Conservation (phyloP, 1,284 basidiomycete genomes). For the Apiotrichum domesticum region DNA sequence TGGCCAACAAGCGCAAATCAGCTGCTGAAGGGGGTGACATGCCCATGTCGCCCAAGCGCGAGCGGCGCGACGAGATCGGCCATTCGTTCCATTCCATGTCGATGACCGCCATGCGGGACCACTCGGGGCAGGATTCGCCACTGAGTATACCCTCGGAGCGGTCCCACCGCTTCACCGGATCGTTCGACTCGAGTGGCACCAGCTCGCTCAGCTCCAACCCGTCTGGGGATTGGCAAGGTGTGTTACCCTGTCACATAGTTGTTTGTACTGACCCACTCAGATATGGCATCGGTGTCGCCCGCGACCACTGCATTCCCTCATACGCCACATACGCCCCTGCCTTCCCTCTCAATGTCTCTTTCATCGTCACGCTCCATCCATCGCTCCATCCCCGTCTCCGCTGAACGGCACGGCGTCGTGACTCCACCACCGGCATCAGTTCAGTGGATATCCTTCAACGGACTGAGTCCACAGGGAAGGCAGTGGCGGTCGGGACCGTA, state of each 20-base stretch:
- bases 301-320: not conserved
- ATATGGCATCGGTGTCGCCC: not conserved
- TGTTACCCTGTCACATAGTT: not conserved
- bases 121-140: too few species aligned
- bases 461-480: too few species aligned
- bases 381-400: slow-evolving; percentile 7
- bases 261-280: not conserved
- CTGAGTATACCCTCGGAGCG: not conserved
- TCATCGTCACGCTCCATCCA: not conserved
- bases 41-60: slow-evolving; percentile 1
- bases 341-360: not conserved
- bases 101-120: not conserved
- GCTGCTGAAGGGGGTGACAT: not conserved
- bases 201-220: not conserved
- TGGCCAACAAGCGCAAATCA: not conserved
- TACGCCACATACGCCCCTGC: not conserved
- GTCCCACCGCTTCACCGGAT: not conserved
- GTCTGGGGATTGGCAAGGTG: not conserved
- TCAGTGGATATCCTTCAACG: too few species aligned
- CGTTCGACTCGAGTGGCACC: not conserved
- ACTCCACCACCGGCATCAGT: not conserved
- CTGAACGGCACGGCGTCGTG: slow-evolving; percentile 9
- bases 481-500: too few species aligned
- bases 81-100: not conserved
- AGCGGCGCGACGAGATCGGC: slow-evolving; percentile 2